phyloP scores from a whole-genome alignment of 805 yeast species.

The Monosporozyma aerobia region DNA sequence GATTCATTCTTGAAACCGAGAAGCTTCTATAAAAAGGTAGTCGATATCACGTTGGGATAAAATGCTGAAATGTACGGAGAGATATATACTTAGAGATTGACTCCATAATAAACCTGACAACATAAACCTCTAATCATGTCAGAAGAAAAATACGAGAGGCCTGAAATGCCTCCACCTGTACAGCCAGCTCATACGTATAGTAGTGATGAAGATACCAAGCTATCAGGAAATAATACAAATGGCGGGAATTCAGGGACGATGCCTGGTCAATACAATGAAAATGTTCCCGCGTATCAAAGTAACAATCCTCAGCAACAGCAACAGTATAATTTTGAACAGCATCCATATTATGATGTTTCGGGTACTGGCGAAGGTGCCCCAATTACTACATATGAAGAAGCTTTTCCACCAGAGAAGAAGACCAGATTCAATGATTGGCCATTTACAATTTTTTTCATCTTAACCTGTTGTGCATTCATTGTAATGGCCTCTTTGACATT shows the following conservation, averaged over 20 bases:
- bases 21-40: too few relatives aligned
- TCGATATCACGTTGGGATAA: too few relatives aligned
- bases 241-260: not conserved
- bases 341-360: slow-evolving; percentile 22
- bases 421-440: slow-evolving; percentile 68
- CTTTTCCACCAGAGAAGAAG: slow-evolving; percentile 45
- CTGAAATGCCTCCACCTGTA: slow-evolving; percentile 16
- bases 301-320: slow-evolving; percentile 4
- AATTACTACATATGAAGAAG: slow-evolving; percentile 49
- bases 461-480: slow-evolving; percentile 53
- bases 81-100: too few relatives aligned
- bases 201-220: not conserved
- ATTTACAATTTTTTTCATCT: slow-evolving; percentile 45
- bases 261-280: not conserved
- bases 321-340: slow-evolving; percentile 20
- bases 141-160: slow-evolving; percentile 6
- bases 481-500: slow-evolving; percentile 63
- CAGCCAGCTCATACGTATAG: slow-evolving; percentile 1
- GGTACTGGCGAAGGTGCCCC: slow-evolving; percentile 31
- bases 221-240: not conserved
- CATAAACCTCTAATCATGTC: not conserved
- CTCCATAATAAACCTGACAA: not conserved
- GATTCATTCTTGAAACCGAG: too few relatives aligned
- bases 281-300: not conserved
- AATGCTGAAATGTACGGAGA: too few relatives aligned